Evolutionary conservation across 768 basidiomycete species (phyloP).

Genomic region (Mycena galopus): DNA sequence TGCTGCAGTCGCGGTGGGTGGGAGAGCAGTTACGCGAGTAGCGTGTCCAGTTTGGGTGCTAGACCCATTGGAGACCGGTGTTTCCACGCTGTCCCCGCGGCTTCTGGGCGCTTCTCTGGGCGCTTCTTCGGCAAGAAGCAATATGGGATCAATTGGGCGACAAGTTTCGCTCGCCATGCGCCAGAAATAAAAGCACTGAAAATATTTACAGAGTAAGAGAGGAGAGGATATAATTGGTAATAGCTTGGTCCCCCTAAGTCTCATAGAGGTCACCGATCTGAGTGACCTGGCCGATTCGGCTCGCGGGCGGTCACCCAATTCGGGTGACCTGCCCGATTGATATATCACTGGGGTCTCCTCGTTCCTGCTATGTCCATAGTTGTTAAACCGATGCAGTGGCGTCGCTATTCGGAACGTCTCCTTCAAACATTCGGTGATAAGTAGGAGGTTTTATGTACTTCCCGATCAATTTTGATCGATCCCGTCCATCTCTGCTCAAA

Average conservation of each 20-base stretch:
- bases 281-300: constrained; percentile 17
- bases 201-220: neutral
- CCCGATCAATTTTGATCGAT: no score
- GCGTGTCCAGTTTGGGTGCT: neutral
- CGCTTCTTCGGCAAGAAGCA: neutral
- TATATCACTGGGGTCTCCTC: constrained; percentile 20
- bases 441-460: no score
- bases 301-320: constrained; percentile 4
- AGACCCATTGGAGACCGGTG: neutral
- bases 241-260: neutral
- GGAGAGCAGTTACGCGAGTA: neutral
- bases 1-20: no score
- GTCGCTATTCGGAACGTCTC: no score
- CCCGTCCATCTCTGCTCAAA: no score
- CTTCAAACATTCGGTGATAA: no score
- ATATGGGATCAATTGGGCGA: neutral
- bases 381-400: no score
- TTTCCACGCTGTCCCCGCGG: neutral
- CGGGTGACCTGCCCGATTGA: neutral
- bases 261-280: neutral
- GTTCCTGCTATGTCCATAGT: neutral
- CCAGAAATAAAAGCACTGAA: neutral
- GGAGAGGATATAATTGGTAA: neutral
- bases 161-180: neutral
- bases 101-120: neutral